Evolutionary conservation across 208 protist species (phyloP), one percentile per base, ranked within the genome.

Genomic region (Novymonas esmeraldas): DNA sequence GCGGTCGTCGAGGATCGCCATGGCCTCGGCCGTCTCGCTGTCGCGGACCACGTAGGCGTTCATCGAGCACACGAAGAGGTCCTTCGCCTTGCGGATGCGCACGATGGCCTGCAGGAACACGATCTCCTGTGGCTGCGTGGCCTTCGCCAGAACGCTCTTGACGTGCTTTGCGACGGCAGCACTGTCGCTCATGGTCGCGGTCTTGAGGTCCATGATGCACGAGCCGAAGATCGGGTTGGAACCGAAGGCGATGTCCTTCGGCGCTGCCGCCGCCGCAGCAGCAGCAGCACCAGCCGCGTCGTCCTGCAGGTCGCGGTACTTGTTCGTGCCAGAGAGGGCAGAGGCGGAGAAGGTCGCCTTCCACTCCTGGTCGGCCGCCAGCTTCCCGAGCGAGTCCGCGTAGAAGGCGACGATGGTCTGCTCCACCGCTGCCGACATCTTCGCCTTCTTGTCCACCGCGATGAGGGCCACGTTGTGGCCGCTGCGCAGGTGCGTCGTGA

Each of bases 191-290:
- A 86, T 44, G 10, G 51, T 16, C 28, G 9, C 44, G 29, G 41
- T 60, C 64, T 72, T 79, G 33, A 84, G 55, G 55, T 79, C 62
- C 67, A 82, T 70, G 42, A 92, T 64, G 50, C 79, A 87, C 14
- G 69, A 54, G 57, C 85, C 85, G 56, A 76, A 89, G 26, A 92
- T 67, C 20, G 82, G 79, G 66, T 92, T 87, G 11, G 82, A 85
- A 44, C 79, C 85, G 56, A 84, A 81, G 14, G 50, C 50, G 28
- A 79, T 45, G 36, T 70, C 68, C 52, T 74, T 76, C 66, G 68
- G 70, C 28, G 2, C 28, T 13, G 28, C 49, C 49, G 11, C 28
- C 13, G 24, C 1, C 28, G 49, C n/a, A n/a, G n/a, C n/a, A n/a
- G n/a, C n/a, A n/a, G n/a, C n/a, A n/a, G n/a, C n/a, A n/a, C n/a